These are phyloP conservation scores for Paramecium octaurelia DNA, from an alignment of 73 alveolate species.

Conservation along the genomic window DNA sequence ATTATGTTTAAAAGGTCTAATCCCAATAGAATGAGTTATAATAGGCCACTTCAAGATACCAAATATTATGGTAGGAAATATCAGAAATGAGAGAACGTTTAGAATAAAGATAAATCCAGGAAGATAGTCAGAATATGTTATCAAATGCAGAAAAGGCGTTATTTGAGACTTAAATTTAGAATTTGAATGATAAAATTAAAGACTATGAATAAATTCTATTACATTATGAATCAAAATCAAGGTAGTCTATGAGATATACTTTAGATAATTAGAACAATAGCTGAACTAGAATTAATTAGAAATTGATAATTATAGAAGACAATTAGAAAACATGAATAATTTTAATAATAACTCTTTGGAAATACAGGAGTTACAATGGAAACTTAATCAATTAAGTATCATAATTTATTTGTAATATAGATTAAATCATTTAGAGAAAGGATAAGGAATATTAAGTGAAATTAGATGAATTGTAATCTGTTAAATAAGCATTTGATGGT, in stretches of 20 bases:
- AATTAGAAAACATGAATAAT: neutral
- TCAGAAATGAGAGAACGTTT: slow-evolving; percentile 4
- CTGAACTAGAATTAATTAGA: neutral
- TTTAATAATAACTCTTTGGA: neutral
- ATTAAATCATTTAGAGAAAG: neutral
- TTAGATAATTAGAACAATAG: neutral
- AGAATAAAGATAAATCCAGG: neutral
- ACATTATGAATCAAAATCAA: neutral
- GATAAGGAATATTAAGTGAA: neutral
- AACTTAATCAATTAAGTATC: neutral
- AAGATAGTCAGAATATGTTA: neutral
- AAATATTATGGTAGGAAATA: neutral
- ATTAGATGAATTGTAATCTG: neutral
- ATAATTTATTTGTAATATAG: neutral
- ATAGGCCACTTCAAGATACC: neutral
- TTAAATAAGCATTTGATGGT: neutral
- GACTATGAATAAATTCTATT: neutral
- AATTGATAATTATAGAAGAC: neutral
- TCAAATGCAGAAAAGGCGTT: neutral
- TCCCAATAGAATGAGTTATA: neutral
- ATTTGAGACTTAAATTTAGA: neutral
- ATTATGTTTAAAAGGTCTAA: neutral
- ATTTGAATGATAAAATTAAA: slow-evolving; percentile 1
- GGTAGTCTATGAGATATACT: neutral
- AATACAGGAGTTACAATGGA: neutral